These are phyloP conservation scores for Periconia digitata DNA, from an alignment of 2,329 filamentous ascomycete species.

Conservation along the genomic window DNA sequence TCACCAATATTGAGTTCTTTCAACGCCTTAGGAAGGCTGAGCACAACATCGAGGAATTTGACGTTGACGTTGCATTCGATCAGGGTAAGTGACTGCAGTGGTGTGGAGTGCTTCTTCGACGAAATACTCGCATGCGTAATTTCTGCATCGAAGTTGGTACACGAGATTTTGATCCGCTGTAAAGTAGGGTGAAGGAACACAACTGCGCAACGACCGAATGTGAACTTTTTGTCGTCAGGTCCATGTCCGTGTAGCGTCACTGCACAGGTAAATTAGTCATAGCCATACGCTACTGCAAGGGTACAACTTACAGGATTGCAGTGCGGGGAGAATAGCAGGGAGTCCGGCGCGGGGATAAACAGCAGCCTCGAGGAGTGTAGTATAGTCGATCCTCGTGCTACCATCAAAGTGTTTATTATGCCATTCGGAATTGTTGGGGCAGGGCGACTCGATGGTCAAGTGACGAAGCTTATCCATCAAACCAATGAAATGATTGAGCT, in stretches of 20 bases:
- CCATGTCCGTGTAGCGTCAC: slow-evolving; percentile 39
- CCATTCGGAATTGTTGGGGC: slow-evolving; percentile 37
- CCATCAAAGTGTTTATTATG: slow-evolving; percentile 24
- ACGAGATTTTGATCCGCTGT: slow-evolving; percentile 35
- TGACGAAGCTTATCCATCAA: slow-evolving; percentile 32
- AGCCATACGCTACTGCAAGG: no score
- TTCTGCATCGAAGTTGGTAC: slow-evolving; percentile 30
- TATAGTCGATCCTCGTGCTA: slow-evolving; percentile 34
- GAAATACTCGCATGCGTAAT: slow-evolving; percentile 14
- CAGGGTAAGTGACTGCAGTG: slow-evolving; percentile 34
- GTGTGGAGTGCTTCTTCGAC: slow-evolving; percentile 26
- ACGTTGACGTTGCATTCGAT: slow-evolving; percentile 41
- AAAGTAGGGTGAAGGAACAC: slow-evolving; percentile 39
- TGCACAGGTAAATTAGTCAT: no score
- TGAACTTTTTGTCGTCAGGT: slow-evolving; percentile 27
- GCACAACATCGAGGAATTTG: slow-evolving; percentile 25
- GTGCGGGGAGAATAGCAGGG: slow-evolving; percentile 21
- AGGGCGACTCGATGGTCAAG: slow-evolving; percentile 37
- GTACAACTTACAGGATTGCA: slow-evolving; percentile 36
- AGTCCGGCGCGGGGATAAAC: slow-evolving; percentile 21
- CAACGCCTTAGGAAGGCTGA: slow-evolving; percentile 36
- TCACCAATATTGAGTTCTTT: slow-evolving; percentile 37
- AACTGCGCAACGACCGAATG: slow-evolving; percentile 23
- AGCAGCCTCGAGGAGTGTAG: slow-evolving; percentile 28
- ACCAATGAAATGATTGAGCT: slow-evolving; percentile 28